phyloP scores from a whole-genome alignment of 2,329 filamentous ascomycete genomes.

The Colletotrichum noveboracense region DNA sequence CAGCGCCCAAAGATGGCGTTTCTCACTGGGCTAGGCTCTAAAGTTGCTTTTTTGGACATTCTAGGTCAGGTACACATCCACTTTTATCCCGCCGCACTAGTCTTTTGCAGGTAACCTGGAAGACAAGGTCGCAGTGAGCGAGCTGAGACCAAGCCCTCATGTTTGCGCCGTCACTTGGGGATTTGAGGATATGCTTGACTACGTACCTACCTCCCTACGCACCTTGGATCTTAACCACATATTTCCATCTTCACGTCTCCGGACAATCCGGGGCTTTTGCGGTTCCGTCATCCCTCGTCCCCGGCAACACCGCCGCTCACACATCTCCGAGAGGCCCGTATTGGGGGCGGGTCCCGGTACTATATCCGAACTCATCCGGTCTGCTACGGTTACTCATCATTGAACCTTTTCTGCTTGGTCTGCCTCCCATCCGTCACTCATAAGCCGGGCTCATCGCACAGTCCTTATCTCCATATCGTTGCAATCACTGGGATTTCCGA shows the following conservation, averaged over 20 bases:
- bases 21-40: not conserved
- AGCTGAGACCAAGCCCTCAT: not conserved
- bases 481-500: not conserved
- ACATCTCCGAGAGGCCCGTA: not conserved
- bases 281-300: not conserved
- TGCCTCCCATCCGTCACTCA: not conserved
- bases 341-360: not conserved
- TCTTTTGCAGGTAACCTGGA: not conserved
- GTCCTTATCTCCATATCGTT: not conserved
- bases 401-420: not conserved
- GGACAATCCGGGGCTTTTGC: not conserved
- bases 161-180: not conserved
- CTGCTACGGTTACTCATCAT: not conserved
- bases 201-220: not conserved
- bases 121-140: not conserved
- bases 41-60: not conserved
- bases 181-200: not conserved
- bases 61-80: not conserved
- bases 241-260: not conserved
- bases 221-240: not conserved
- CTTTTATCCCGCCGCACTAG: not conserved
- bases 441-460: not conserved
- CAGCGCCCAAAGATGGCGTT: not conserved
- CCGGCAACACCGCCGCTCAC: not conserved
- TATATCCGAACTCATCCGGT: not conserved